Base-by-base conservation (phyloP, 1,284 basidiomycete genomes). In the Austroboletus niveus region DNA sequence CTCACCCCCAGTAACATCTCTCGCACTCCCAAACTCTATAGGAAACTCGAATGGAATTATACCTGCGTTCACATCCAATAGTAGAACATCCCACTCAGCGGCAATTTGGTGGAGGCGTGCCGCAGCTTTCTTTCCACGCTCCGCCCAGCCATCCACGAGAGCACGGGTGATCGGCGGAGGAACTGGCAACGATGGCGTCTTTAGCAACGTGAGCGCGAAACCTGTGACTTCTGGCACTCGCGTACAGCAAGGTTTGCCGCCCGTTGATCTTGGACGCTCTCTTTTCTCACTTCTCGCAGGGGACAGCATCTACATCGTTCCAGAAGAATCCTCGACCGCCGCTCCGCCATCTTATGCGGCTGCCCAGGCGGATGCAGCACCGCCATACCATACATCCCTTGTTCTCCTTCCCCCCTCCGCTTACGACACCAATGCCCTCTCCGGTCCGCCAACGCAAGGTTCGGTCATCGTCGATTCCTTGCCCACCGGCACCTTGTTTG, bases 351-450 rank as follows among this genome's bases (percentile, higher is more conserved):
- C 87, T 5, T 99, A 99, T 70, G 87, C 92, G 42, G 78, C 85
- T 32, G 96, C 97, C 5, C 88, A 97, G 60, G 88, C 92, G 10
- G 96, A 99, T 69, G 85, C 94, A 12, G 94, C 95, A 2, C 96
- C 96, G 2, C 92, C 95, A 0, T 99, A 99, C 70, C 98, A 95
- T 88, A 97, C 98, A 66, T 98, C 94, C 7, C 96, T 94, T 1
- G 85, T 98, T 24, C 91, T 98, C 60, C 85, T 88, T 24, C 87
- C 89, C 8, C 85, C 85, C 51, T 63, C 65, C 10, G 72, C 81
- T 17, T 64, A 57, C 14, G 60, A 65, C 30, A 32, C 79, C 27
- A 76, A 75, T 55, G 62, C 72, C 4, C 64, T 75, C 24, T 59
- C 44, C 58, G 71, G 48, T 63, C 61, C 57, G 58, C 61, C 44